Evolutionary conservation across 2,329 filamentous ascomycete species (phyloP).

Genomic region (Daldinia sp.): DNA sequence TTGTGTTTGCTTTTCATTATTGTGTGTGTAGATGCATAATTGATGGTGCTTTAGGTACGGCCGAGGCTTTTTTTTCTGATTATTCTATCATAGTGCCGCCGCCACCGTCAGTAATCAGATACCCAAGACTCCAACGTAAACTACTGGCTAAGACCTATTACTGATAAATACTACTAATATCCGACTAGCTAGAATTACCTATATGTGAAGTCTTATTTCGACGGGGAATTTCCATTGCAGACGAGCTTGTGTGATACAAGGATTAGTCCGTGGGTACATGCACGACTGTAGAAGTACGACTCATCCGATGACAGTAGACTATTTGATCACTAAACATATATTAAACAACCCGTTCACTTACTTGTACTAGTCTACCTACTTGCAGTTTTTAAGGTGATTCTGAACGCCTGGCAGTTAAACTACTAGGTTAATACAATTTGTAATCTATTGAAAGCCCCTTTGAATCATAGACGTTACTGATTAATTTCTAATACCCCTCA

Average conservation of each 20-base stretch:
- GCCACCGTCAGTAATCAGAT: slow-evolving; percentile 16
- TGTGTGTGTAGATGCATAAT: background rate
- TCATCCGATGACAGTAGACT: background rate
- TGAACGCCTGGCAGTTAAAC: too few species aligned
- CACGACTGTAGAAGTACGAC: background rate
- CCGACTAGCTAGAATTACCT: background rate
- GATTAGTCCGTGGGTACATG: background rate
- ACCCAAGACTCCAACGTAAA: background rate
- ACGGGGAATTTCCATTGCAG: background rate
- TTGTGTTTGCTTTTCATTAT: background rate
- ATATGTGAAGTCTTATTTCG: too few species aligned
- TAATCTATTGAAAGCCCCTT: too few species aligned
- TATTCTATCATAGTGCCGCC: slow-evolving; percentile 29
- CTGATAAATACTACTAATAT: background rate
- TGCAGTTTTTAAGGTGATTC: too few species aligned
- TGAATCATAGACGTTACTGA: too few species aligned
- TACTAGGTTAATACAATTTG: too few species aligned
- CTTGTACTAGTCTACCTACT: too few species aligned
- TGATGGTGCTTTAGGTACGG: background rate
- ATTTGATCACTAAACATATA: background rate
- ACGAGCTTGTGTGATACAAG: background rate
- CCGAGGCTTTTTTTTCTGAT: slow-evolving; percentile 24
- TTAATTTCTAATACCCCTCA: too few species aligned
- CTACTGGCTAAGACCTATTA: background rate
- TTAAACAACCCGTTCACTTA: background rate